Percentiles rank a stretch among this genome's conserved stretches.
Evolutionary conservation across 306 rosid species (phyloP).

Genomic region (Mucuna pruriens): DNA sequence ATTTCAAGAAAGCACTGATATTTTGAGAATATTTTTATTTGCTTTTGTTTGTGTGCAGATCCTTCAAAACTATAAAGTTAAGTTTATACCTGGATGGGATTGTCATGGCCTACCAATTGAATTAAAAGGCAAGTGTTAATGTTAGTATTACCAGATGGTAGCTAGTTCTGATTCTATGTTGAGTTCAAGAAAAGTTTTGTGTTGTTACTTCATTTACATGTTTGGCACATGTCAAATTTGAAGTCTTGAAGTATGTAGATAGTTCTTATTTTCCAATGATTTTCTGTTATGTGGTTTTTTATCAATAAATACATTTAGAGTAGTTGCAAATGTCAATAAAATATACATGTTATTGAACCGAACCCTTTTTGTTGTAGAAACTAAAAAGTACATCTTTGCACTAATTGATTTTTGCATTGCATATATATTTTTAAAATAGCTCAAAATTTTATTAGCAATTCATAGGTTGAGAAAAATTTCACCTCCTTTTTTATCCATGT

Average conservation of each 20-base stretch:
- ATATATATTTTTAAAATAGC: not conserved
- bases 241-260: conserved; percentile 15
- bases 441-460: not conserved
- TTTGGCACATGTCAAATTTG: not conserved
- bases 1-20: not conserved
- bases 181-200: conserved; percentile 1
- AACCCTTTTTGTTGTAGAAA: not conserved
- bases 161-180: conserved; percentile 6
- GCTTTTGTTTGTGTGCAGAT: conserved; percentile 59
- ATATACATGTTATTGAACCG: not conserved
- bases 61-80: conserved; percentile 92
- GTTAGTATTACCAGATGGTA: not conserved
- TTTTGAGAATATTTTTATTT: conserved; percentile 22
- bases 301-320: not conserved
- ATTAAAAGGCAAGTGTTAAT: conserved; percentile 81
- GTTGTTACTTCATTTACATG: conserved; percentile 18
- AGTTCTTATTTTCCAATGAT: not conserved
- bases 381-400: not conserved
- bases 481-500: not conserved
- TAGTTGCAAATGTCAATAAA: not conserved
- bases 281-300: not conserved
- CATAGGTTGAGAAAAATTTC: not conserved
- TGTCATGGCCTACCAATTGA: conserved; percentile 99
- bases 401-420: not conserved
- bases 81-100: conserved; percentile 98